Percentiles rank a stretch among this genome's conserved stretches.
Conservation (phyloP, 1,139 yeast species). For the Debaryomyces singareniensis region DNA sequence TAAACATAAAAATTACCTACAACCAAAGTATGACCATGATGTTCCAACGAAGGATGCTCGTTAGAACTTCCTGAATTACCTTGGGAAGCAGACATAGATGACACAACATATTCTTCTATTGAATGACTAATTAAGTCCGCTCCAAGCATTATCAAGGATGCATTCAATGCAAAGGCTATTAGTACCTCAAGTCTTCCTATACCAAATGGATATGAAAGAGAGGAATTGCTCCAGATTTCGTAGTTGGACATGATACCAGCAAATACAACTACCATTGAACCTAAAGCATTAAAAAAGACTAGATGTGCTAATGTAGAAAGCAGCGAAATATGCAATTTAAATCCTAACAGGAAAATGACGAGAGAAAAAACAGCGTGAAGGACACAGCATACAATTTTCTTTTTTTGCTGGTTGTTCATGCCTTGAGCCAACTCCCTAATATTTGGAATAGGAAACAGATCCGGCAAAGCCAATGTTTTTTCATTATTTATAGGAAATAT, state of each 20-base stretch:
- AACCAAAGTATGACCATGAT: slow-evolving; percentile 38
- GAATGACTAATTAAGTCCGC: slow-evolving; percentile 82
- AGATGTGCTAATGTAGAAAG: slow-evolving; percentile 81
- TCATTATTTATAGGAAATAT: slow-evolving; percentile 41
- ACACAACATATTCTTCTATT: slow-evolving; percentile 63
- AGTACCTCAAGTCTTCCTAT: slow-evolving; percentile 82
- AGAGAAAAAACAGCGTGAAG: slow-evolving; percentile 54
- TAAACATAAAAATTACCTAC: slow-evolving; percentile 29
- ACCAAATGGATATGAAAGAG: slow-evolving; percentile 86
- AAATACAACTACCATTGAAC: slow-evolving; percentile 61
- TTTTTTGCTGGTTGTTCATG: slow-evolving; percentile 46
- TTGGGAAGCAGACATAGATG: slow-evolving; percentile 20
- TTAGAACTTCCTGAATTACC: too few relatives aligned
- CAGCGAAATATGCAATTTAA: slow-evolving; percentile 50
- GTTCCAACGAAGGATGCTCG: too few relatives aligned
- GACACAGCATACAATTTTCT: slow-evolving; percentile 59
- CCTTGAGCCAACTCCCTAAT: slow-evolving; percentile 54
- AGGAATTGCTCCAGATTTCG: slow-evolving; percentile 85
- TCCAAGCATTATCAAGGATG: slow-evolving; percentile 85
- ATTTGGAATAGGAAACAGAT: slow-evolving; percentile 76
- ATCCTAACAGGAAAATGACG: slow-evolving; percentile 56
- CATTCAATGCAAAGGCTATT: slow-evolving; percentile 80
- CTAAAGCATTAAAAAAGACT: slow-evolving; percentile 79
- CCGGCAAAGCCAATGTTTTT: slow-evolving; percentile 67
- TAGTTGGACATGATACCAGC: slow-evolving; percentile 84